These are phyloP conservation scores for Penicillium sclerotigenum DNA, from an alignment of 2,329 filamentous ascomycete species.

Conservation along the genomic window DNA sequence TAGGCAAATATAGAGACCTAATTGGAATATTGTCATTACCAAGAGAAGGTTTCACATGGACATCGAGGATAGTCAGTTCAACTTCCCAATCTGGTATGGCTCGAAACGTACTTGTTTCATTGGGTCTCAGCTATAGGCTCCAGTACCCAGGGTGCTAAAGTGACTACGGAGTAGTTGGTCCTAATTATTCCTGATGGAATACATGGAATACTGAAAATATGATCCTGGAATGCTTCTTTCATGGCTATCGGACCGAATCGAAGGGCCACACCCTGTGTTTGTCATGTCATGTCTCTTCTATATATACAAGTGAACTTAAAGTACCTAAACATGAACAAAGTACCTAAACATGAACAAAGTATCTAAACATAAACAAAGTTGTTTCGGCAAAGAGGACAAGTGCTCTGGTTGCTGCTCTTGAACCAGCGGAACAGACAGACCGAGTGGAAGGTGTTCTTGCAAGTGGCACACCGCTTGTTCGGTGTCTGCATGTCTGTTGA, in stretches of 20 bases:
- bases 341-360: no score
- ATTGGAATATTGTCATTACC: not conserved
- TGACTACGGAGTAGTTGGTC: not conserved
- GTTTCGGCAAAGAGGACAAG: slow-evolving; percentile 89
- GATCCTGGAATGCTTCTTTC: not conserved
- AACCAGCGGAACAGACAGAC: slow-evolving; percentile 96
- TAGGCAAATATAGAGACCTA: not conserved
- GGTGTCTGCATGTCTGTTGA: slow-evolving; percentile 84
- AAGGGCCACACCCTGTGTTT: not conserved
- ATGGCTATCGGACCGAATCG: not conserved
- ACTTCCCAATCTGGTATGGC: not conserved
- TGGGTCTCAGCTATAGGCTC: not conserved
- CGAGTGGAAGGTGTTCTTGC: slow-evolving; percentile 89
- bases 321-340: no score
- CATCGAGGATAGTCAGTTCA: not conserved
- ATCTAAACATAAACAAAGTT: slow-evolving; percentile 63
- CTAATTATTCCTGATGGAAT: not conserved
- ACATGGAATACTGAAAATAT: not conserved
- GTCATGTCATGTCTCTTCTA: slow-evolving; percentile 11
- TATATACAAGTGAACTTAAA: slow-evolving; percentile 10
- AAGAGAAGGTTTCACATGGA: not conserved
- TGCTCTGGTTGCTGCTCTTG: slow-evolving; percentile 84
- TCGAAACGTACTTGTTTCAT: slow-evolving; percentile 1
- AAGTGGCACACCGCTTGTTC: slow-evolving; percentile 86
- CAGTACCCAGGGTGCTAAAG: not conserved